phyloP scores from a whole-genome alignment of 2,329 filamentous ascomycete species.

The Colletotrichum scovillei region DNA sequence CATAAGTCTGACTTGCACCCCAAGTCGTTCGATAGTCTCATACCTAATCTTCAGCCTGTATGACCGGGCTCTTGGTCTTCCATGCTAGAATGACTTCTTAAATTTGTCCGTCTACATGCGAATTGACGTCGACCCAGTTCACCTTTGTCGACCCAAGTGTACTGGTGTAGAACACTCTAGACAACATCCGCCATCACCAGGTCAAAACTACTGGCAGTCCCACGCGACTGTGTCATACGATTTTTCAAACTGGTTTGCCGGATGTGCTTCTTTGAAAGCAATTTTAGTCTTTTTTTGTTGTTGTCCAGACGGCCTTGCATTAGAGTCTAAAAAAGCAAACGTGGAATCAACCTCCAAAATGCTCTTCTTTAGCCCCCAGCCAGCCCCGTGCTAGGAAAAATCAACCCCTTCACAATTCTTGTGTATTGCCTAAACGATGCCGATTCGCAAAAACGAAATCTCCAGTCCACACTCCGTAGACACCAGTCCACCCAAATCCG shows the following conservation, averaged over 20 bases:
- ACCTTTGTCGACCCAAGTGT: not conserved
- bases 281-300: conserved; percentile 63
- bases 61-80: not conserved
- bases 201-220: not conserved
- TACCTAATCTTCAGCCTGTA: no score
- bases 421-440: conserved; percentile 60
- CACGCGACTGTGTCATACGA: not conserved
- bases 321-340: conserved; percentile 67
- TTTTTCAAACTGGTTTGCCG: not conserved
- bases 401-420: conserved; percentile 49
- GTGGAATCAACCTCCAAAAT: conserved; percentile 58
- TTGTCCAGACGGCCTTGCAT: conserved; percentile 67
- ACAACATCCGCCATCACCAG: not conserved
- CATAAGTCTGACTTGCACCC: no score
- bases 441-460: conserved; percentile 64
- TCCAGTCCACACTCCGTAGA: conserved; percentile 72
- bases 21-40: no score
- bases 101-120: not conserved
- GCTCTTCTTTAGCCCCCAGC: conserved; percentile 56
- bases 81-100: not conserved
- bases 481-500: conserved; percentile 66
- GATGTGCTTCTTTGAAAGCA: conserved; percentile 49
- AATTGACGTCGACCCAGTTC: not conserved
- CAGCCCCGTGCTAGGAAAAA: conserved; percentile 50
- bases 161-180: not conserved